Percentiles rank a stretch among this genome's conserved stretches.
These are phyloP conservation scores for Hyaloperonospora arabidopsidis DNA, from an alignment of 352 stramenopile species.

Conservation along the genomic window DNA sequence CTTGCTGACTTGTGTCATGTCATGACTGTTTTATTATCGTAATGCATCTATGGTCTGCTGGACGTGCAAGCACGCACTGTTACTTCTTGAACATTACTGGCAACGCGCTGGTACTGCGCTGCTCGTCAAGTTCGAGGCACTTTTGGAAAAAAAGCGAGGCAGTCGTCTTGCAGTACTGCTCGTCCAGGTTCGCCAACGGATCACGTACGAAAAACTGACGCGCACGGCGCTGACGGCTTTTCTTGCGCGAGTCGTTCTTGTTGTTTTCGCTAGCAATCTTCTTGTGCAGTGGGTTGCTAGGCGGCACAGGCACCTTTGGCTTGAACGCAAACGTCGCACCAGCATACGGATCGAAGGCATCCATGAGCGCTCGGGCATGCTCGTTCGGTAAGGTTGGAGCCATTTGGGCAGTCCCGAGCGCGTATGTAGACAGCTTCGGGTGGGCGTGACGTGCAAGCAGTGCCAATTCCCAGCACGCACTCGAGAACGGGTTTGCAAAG, in stretches of 20 bases:
- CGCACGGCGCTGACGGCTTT: slow-evolving; percentile 38
- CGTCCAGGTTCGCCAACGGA: slow-evolving; percentile 34
- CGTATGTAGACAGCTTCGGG: slow-evolving; percentile 65
- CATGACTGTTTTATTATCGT: slow-evolving; percentile 7
- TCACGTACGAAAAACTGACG: slow-evolving; percentile 69
- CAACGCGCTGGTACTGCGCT: slow-evolving; percentile 15
- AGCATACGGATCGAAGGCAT: slow-evolving; percentile 44
- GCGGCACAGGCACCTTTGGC: slow-evolving; percentile 51
- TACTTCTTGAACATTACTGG: slow-evolving; percentile 30
- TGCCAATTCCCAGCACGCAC: slow-evolving; percentile 89
- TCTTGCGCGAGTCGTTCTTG: slow-evolving; percentile 42
- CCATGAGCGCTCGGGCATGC: slow-evolving; percentile 50
- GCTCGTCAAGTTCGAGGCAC: slow-evolving; percentile 27
- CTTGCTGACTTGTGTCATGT: slow-evolving; percentile 17
- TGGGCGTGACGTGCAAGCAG: slow-evolving; percentile 83
- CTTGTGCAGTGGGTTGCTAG: slow-evolving; percentile 57
- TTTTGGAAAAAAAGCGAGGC: slow-evolving; percentile 32
- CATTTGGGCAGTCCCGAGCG: slow-evolving; percentile 53
- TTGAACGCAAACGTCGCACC: slow-evolving; percentile 50
- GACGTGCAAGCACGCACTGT: too few species aligned
- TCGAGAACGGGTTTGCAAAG: slow-evolving; percentile 92
- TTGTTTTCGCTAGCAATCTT: slow-evolving; percentile 60
- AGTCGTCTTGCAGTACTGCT: slow-evolving; percentile 29
- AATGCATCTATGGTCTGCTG: slow-evolving; percentile 25
- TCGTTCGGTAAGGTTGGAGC: slow-evolving; percentile 59